Evolutionary conservation across 345 rosid genomes (phyloP), one percentile per base, ranked within the genome.

Genomic region (Anacardium occidentale): DNA sequence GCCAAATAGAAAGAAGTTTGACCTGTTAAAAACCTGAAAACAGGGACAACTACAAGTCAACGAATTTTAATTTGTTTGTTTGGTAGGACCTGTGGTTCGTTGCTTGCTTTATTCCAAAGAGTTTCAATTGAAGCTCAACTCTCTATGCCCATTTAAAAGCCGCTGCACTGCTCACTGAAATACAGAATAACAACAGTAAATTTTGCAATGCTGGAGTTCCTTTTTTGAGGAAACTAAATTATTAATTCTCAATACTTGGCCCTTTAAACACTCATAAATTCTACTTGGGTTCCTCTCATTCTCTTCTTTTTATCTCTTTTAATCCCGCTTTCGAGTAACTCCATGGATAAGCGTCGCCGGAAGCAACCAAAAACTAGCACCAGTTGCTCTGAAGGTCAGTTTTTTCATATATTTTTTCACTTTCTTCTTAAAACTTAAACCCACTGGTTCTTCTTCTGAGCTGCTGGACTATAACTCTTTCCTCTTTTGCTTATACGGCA

Each of bases 311-410:
- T 14, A 15, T 57, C 57, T 61, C 68, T 44, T 63, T 65, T 57
- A 37, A 22, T 9, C 57, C 74, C 21, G 65, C 66, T 40, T 57
- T 25, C n/a, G 21, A 20, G 62, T 18, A 51, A 61, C 0, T 47
- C 24, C 20, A 91, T 93, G 97, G 98, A 88, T 73, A 87, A 78
- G 82, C 87, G 84, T 32, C 78, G 92, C 69, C 84, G 91, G 32
- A 91, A 90, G 86, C 88, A 89, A 53, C 77, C 81, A 63, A 88
- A 84, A 72, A 82, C 89, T 54, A 63, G 75, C 50, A 73, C 77
- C 37, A 76, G 76, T 48, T 83, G 79, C 85, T 89, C 91, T 47
- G 90, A 91, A 83, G 98, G 97, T 88, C 25, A 52, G 76, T 14
- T 29, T 29, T 29, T 29, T 29, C 3, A 1, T 29, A 3, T 29